Base-by-base conservation (phyloP, 352 stramenopile genomes). In the Phytophthora meadii region DNA sequence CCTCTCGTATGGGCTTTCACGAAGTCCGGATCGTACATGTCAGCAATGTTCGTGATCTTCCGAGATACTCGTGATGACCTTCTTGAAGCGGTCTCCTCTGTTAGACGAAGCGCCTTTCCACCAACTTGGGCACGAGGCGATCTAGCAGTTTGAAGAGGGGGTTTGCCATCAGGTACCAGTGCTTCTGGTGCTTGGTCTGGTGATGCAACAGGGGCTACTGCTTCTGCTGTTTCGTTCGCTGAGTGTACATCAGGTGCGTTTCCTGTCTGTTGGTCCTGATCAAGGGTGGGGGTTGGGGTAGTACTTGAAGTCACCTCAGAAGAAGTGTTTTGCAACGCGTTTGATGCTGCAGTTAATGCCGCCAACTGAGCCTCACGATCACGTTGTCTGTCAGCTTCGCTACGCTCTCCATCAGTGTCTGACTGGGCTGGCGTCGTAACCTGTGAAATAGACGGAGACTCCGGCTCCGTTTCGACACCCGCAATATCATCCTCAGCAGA, bases 41-140 rank as follows among this genome's bases (percentile, higher is more conserved):
- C 85, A 0, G 69, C 85, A 48, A 93, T 93, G 30, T 93, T 93
- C 4, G 81, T 84, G 52, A 87, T 89, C 51, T 92, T 94, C 17
- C 82, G 86, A 36, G 86, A 79, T 14, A 94, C 83, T 39, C 86
- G 64, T 19, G 83, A 80, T 5, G 86, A 91, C 52, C 86, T 68
- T 55, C 84, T 81, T 5, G 70, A 75, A 44, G 55, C 58, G 41
- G 52, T 50, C 11, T 70, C 62, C 47, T 74, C 65, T 8, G 68
- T 62, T 50, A 64, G 15, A 24, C 49, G 44, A 47, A 65, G 28
- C 44, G 66, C 52, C 39, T 74, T 77, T 40, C 52, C 70, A 51
- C 66, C 65, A 45, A 36, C 57, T 32, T 65, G 59, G 6, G 41
- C 54, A 45, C 45, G 50, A 61, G 54, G 49, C 8, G 65, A 30